These are phyloP conservation scores for Colletotrichum sp. DNA, from an alignment of 2,329 filamentous ascomycete genomes.

Conservation along the genomic window DNA sequence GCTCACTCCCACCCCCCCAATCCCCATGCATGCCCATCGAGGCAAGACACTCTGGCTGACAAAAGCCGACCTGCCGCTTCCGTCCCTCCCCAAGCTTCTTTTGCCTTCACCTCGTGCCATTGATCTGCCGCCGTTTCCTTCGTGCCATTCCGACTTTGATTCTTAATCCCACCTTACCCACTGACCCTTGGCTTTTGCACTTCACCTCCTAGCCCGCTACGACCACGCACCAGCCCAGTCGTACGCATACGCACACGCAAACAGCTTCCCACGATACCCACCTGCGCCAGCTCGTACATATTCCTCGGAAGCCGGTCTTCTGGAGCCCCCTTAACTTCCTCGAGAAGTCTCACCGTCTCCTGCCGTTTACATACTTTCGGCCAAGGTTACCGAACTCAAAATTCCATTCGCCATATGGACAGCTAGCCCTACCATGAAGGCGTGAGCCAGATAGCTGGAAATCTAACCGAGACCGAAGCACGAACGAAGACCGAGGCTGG, in stretches of 20 bases:
- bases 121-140: constrained; percentile 3
- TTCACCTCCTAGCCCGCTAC: not conserved
- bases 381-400: not conserved
- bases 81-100: not conserved
- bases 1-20: not conserved
- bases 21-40: not conserved
- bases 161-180: not conserved
- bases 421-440: constrained; percentile 18
- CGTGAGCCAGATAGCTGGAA: constrained; percentile 5
- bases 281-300: not conserved
- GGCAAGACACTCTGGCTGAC: constrained; percentile 12
- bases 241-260: not conserved
- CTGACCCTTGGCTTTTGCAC: not conserved
- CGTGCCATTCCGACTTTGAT: not conserved
- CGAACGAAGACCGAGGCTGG: constrained; percentile 11
- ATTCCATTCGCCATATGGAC: not conserved
- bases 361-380: not conserved
- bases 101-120: constrained; percentile 3
- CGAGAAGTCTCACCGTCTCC: not conserved
- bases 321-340: not conserved
- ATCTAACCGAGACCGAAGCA: not conserved
- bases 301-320: constrained; percentile 24
- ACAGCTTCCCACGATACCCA: constrained; percentile 1
- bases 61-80: constrained; percentile 20
- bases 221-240: not conserved